Conservation (phyloP, 2,329 filamentous ascomycete genomes). For the Fonsecaea pugnacius region DNA sequence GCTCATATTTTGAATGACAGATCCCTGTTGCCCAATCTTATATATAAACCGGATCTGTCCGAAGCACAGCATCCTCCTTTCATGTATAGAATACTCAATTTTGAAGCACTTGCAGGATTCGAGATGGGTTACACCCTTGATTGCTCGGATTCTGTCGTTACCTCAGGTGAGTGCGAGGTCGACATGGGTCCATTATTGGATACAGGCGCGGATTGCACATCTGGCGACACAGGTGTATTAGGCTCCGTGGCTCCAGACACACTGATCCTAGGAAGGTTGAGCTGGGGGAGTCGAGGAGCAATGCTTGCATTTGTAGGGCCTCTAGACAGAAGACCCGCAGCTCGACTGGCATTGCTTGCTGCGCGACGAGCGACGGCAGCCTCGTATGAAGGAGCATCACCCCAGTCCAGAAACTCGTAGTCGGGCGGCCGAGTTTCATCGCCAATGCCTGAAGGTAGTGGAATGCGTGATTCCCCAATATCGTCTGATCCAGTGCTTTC, state of each 20-base stretch:
- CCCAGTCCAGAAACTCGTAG: conserved; percentile 49
- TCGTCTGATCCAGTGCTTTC: conserved; percentile 39
- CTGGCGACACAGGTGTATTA: conserved; percentile 32
- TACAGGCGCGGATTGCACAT: background rate
- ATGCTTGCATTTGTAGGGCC: conserved; percentile 20
- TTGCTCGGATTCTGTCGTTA: background rate
- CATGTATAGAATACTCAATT: background rate
- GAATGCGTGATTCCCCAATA: conserved; percentile 45
- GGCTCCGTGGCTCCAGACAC: conserved; percentile 37
- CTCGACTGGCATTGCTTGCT: conserved; percentile 29
- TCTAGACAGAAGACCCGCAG: conserved; percentile 23
- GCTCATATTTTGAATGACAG: background rate
- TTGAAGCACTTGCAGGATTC: background rate
- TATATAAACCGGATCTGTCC: background rate
- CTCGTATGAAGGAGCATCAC: conserved; percentile 49
- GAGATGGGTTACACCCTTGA: background rate
- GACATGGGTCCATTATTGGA: conserved; percentile 6
- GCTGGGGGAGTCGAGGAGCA: conserved; percentile 30
- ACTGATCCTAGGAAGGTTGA: conserved; percentile 37
- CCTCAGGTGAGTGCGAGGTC: conserved; percentile 10
- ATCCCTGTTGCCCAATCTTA: background rate
- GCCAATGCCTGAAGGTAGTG: conserved; percentile 35
- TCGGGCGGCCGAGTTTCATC: conserved; percentile 42
- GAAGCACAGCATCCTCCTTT: background rate
- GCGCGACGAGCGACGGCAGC: conserved; percentile 33